Evolutionary conservation across 2,329 filamentous ascomycete genomes (phyloP).

Genomic region (Cylindrodendrum hubeiense): DNA sequence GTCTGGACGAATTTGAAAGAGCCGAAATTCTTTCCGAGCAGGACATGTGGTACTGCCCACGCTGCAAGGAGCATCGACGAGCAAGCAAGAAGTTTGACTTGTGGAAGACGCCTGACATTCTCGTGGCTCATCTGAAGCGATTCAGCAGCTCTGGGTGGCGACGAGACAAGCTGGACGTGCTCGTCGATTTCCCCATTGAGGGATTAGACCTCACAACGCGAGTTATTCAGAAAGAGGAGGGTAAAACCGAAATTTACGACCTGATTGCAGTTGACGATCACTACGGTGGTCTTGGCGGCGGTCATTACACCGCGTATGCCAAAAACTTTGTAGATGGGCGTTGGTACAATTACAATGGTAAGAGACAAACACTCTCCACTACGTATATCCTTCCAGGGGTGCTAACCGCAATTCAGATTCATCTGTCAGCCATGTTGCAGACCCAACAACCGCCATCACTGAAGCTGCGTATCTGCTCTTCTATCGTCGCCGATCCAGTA

Average conservation of each 20-base stretch:
- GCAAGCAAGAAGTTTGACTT: conserved; percentile 97
- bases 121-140: conserved; percentile 94
- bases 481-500: conserved; percentile 86
- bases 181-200: conserved; percentile 92
- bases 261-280: conserved; percentile 97
- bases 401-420: conserved; percentile 74
- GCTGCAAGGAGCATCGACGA: conserved; percentile 92
- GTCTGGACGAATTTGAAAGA: conserved; percentile 93
- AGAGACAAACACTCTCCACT: conserved; percentile 46
- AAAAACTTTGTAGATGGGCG: conserved; percentile 90
- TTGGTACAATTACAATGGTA: conserved; percentile 99
- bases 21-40: conserved; percentile 94
- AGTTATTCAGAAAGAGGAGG: conserved; percentile 83
- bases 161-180: conserved; percentile 90
- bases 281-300: conserved; percentile 91
- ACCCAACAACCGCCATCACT: conserved; percentile 75
- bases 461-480: conserved; percentile 91
- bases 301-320: conserved; percentile 95
- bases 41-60: conserved; percentile 97
- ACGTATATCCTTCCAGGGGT: not conserved
- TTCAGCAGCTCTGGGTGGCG: conserved; percentile 88
- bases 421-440: conserved; percentile 71
- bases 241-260: conserved; percentile 89
- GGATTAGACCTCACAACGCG: conserved; percentile 85
- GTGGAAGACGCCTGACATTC: conserved; percentile 95